A percentile compares a stretch with the other conserved stretches of the same genome.
phyloP scores from a whole-genome alignment of 2,329 filamentous ascomycete species.

The Aspergillus sp. region DNA sequence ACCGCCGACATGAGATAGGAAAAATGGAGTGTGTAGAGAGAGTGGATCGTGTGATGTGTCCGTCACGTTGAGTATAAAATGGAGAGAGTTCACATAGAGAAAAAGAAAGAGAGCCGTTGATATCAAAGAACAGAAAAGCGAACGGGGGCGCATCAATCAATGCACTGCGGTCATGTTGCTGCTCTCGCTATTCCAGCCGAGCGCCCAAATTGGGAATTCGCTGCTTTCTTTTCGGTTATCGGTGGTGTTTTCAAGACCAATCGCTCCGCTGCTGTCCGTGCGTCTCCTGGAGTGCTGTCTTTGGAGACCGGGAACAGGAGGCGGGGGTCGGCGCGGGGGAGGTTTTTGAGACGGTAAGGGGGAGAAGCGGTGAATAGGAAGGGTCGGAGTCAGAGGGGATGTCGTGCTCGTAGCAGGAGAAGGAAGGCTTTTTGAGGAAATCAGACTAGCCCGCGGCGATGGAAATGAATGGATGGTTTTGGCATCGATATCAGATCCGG shows the following conservation, averaged over 20 bases:
- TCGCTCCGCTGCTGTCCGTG: slow-evolving; percentile 52
- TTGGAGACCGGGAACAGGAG: slow-evolving; percentile 38
- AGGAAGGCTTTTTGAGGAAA: slow-evolving; percentile 44
- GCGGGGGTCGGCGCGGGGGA: slow-evolving; percentile 36
- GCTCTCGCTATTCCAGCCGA: slow-evolving; percentile 49
- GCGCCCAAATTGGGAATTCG: slow-evolving; percentile 50
- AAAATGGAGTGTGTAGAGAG: slow-evolving; percentile 12
- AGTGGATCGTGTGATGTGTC: slow-evolving; percentile 1
- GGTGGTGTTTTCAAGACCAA: slow-evolving; percentile 48
- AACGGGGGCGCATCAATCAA: slow-evolving; percentile 25
- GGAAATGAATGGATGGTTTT: slow-evolving; percentile 36
- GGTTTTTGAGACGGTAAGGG: slow-evolving; percentile 40
- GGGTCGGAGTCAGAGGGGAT: slow-evolving; percentile 46
- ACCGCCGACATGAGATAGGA: slow-evolving; percentile 10
- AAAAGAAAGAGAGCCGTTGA: not conserved
- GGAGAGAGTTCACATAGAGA: not conserved
- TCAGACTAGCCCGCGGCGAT: slow-evolving; percentile 40
- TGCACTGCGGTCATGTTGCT: slow-evolving; percentile 42
- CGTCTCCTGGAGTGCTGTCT: slow-evolving; percentile 45
- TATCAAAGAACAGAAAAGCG: not conserved
- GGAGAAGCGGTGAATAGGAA: slow-evolving; percentile 45
- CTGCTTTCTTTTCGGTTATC: slow-evolving; percentile 61
- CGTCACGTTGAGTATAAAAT: not conserved
- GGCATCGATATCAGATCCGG: slow-evolving; percentile 41
- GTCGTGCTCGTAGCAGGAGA: slow-evolving; percentile 41